Evolutionary conservation across 2,329 filamentous ascomycete genomes (phyloP), one percentile per base, ranked within the genome.

Genomic region (Trichoderma aggressivum): DNA sequence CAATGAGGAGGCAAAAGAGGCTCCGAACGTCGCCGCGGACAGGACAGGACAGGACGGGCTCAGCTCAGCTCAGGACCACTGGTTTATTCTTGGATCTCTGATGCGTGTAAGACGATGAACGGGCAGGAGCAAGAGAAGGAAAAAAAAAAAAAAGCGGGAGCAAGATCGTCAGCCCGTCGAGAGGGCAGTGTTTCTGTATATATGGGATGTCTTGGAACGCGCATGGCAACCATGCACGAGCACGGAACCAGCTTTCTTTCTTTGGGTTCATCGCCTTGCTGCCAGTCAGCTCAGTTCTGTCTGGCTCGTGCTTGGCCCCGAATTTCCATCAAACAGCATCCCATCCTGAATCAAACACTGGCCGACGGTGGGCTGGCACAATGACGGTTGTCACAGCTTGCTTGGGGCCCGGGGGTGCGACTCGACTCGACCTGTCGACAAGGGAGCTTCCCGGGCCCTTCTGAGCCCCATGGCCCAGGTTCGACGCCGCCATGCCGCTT

Each of bases 281-380:
- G 60, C 47, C 30, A 28, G 65, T 68, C 65, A 61, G 65, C 65
- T 68, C 65, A 43, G 53, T n/a, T 43, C n/a, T n/a, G n/a, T 68
- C 62, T 56, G 63, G 63, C 63, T 66, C 50, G 50, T 66, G 63
- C 63, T 66, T 24, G 43, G 43, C 61, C 43, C 39, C 39, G 43
- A 60, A 60, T 62, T 32, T 58, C 28, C 47, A 66, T 36, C 36
- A 68, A 50, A 43, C 56, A 34, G 28, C 28, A 68, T 68, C 65
- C 26, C 26, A 68, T 68, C 65, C 65, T 68, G 65, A 68, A 68
- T 61, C 55, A 68, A 68, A 68, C 65, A 68, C 65, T 68, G 53
- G 65, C 28, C 39, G 65, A 47, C 65, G 66, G 56, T 61, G 67
- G 67, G 43, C 47, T 62, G 58, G 66, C 56, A 53, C 66, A 70